Evolutionary conservation across 2,329 filamentous ascomycete genomes (phyloP), one percentile per base, ranked within the genome.

Genomic region (Metarhizium sp.): DNA sequence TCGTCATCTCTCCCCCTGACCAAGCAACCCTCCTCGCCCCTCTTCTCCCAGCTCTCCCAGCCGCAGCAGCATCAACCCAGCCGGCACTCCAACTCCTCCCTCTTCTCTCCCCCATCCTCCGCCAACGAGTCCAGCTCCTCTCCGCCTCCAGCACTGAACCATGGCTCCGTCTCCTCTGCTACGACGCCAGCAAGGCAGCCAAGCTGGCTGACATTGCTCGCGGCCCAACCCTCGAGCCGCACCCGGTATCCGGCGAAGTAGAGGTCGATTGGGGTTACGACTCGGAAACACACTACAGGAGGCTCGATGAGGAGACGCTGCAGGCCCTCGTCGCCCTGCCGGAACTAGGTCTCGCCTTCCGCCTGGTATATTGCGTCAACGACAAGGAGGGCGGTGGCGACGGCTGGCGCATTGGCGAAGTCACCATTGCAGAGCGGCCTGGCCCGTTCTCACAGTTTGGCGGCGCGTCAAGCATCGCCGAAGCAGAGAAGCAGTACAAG

Each of bases 231-330:
- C 74, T 92, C 36, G 87, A 92, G 67, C 87, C 87, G n/a, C 89
- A 94, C 64, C 89, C 89, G 3, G 82, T 87, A 4, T 90, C 87
- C 2, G 88, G 88, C 54, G 88, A 92, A 68, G 81, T 92, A 54
- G 88, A 92, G 71, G 71, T 92, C 20, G 84, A 88, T 67, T 82
- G 80, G 77, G 79, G 83, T 63, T 78, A 76, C 55, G 86, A 90
- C 55, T 78, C 82, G 7, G 75, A 82, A 57, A 75, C 78, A 32
- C 77, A 79, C 53, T 92, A 85, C 71, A 76, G 81, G 57, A 77
- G 87, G n/a, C 67, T 89, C 40, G 89, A 94, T 63, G 72, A 80
- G 48, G 89, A 94, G 70, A 94, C 88, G 0, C 69, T 92, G 52
- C 86, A 92, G 63, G 78, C 84, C 3, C 75, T 87, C 34, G 75